Evolutionary conservation across 176 grass and related monocot genomes (phyloP).

Genomic region (Juncus inflexus): DNA sequence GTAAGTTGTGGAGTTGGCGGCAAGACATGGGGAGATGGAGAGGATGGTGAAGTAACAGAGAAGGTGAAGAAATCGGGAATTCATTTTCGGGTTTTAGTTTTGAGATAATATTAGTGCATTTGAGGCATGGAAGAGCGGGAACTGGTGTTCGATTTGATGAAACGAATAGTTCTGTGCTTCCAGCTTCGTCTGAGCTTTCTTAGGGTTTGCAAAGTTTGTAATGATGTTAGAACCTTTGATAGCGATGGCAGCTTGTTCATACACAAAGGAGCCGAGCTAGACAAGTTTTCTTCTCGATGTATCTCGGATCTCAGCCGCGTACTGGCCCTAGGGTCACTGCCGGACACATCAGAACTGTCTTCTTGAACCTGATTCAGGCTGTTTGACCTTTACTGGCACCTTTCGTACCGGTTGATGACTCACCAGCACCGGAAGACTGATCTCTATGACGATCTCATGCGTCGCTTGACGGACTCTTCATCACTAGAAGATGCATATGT

Average conservation of each 20-base stretch:
- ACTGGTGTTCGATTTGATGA: neutral
- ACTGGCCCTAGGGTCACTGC: conserved; percentile 67
- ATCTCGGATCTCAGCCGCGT: conserved; percentile 96
- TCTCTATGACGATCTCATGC: conserved; percentile 13
- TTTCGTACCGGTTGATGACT: neutral
- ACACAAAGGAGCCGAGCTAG: conserved; percentile 82
- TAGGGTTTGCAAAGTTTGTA: conserved; percentile 56
- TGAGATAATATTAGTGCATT: too few species aligned
- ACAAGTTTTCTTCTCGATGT: conserved; percentile 67
- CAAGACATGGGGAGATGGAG: neutral
- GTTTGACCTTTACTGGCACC: neutral
- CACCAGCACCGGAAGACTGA: neutral
- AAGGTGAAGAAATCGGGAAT: conserved; percentile 20
- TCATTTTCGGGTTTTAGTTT: too few species aligned
- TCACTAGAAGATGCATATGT: conserved; percentile 21
- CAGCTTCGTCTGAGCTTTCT: neutral
- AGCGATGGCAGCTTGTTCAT: conserved; percentile 60
- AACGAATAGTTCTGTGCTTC: neutral
- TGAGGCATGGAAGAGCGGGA: too few species aligned
- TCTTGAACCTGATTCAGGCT: conserved; percentile 36
- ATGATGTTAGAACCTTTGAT: conserved; percentile 65
- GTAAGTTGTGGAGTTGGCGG: conserved; percentile 12
- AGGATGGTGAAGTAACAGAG: conserved; percentile 9
- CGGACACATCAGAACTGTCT: conserved; percentile 64
- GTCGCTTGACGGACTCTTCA: neutral